A percentile compares a stretch with the other conserved stretches of the same genome.
Conservation (phyloP, 73 alveolate species). For the Blepharisma japonicum region DNA sequence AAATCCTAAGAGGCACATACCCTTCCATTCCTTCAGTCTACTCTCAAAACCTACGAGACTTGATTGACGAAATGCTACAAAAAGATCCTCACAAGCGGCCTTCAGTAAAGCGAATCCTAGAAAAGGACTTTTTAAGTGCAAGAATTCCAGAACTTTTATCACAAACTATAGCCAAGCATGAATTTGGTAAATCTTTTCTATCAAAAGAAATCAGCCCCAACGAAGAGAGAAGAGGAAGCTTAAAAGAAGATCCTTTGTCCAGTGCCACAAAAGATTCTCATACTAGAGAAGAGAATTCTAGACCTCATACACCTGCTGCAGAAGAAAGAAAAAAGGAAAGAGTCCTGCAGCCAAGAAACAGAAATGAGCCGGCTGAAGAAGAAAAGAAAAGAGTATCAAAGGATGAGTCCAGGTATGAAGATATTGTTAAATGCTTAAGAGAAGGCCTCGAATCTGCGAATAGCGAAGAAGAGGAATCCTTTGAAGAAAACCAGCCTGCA, state of each 20-base stretch:
- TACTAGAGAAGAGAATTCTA: conserved; percentile 8
- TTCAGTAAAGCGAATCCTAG: conserved; percentile 69
- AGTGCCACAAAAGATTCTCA: not conserved
- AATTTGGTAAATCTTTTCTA: conserved; percentile 48
- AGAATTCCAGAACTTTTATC: conserved; percentile 39
- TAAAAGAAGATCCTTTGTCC: conserved; percentile 15
- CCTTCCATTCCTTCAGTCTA: conserved; percentile 75
- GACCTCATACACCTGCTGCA: not conserved
- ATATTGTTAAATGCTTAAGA: conserved; percentile 34
- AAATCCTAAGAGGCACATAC: conserved; percentile 80
- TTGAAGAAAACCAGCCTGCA: conserved; percentile 43
- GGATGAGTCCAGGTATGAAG: conserved; percentile 31
- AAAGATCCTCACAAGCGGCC: conserved; percentile 84
- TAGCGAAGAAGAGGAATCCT: conserved; percentile 52
- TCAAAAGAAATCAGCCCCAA: conserved; percentile 16
- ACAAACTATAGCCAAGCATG: conserved; percentile 39
- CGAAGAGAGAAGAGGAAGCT: conserved; percentile 26
- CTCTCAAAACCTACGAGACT: conserved; percentile 50
- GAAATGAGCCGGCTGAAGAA: not conserved
- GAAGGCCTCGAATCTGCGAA: conserved; percentile 39
- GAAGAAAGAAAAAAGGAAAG: conserved; percentile 24
- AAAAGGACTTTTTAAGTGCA: conserved; percentile 63
- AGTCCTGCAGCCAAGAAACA: not conserved
- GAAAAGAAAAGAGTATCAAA: not conserved
- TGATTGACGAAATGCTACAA: conserved; percentile 79